phyloP scores from a whole-genome alignment of 345 rosid species.

The Salix udensis region DNA sequence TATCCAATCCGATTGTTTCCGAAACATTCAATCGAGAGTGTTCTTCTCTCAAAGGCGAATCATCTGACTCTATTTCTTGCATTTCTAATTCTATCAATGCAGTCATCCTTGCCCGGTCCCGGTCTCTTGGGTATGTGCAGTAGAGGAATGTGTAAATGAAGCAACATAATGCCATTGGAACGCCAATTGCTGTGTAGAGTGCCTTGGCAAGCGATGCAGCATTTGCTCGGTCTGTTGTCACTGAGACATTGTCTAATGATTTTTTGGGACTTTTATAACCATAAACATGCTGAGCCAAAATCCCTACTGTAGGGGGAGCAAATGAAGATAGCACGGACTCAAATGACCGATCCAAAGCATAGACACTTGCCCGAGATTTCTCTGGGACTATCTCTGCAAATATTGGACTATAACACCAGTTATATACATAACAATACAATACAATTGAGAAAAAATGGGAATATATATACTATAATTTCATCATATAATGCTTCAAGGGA shows the following conservation, averaged over 20 bases:
- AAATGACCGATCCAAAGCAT: slow-evolving; percentile 23
- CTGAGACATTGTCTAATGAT: neutral
- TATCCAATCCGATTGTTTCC: neutral
- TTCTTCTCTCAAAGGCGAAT: slow-evolving; percentile 5
- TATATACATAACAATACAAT: neutral
- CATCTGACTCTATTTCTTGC: slow-evolving; percentile 15
- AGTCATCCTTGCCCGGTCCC: slow-evolving; percentile 19
- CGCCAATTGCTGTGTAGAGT: slow-evolving; percentile 16
- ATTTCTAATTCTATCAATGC: slow-evolving; percentile 15
- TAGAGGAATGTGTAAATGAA: slow-evolving; percentile 22
- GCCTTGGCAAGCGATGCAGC: slow-evolving; percentile 27
- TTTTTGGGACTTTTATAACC: slow-evolving; percentile 19
- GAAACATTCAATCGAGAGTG: slow-evolving; percentile 18
- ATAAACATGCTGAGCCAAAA: slow-evolving; percentile 26
- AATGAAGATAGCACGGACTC: slow-evolving; percentile 23
- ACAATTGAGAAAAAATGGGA: neutral
- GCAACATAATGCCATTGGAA: slow-evolving; percentile 18
- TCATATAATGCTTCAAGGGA: too few species aligned
- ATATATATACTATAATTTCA: neutral
- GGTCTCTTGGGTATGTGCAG: slow-evolving; percentile 21
- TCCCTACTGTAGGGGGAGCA: slow-evolving; percentile 24
- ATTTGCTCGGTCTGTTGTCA: slow-evolving; percentile 20
- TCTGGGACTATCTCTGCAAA: slow-evolving; percentile 28
- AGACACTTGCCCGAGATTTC: slow-evolving; percentile 22
- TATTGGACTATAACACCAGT: slow-evolving; percentile 15